Evolutionary conservation across 2,329 filamentous ascomycete species (phyloP), one percentile per base, ranked within the genome.

Genomic region (Penicillium psychrosexuale): DNA sequence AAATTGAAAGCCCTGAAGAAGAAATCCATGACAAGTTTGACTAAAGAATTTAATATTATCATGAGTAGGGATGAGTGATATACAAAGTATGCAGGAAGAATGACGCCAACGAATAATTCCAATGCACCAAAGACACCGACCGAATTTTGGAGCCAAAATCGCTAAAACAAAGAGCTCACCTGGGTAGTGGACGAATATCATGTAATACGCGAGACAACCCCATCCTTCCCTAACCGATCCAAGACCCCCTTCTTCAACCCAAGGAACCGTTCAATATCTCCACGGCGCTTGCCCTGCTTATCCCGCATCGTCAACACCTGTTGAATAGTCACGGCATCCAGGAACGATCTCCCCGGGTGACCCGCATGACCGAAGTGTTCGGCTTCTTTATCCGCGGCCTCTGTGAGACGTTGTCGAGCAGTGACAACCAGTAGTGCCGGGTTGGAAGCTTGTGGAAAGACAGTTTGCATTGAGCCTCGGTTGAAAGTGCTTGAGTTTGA

Each of bases 371-470:
- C 75, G 37, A 82, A 67, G 53, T 80, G 77, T 13, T 77, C 72
- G 1, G 82, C 75, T 66, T 87, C 84, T 19, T 69, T 65, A 31
- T 85, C 82, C 1, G 81, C 84, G 34, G 78, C 75, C 19, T 77
- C 76, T 24, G 77, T 72, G 40, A 85, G 72, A 30, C 73, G 70
- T 49, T 80, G 72, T 37, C 84, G 75, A 3, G 82, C 78, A 17
- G 78, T 75, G 3, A 86, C 72, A 3, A 82, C 76, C 22, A 78
- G 67, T 6, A 86, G 62, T 0, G 83, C 81, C 1, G 84, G 83
- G 56, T 86, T 86, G 17, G 67, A 72, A 44, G 61, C 55, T 38
- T 56, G 65, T 28, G 64, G 69, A 61, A 77, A 75, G 52, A 75
- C 66, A 52, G 73, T 69, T 56, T 70, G 68, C 49, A 66, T 60